These are phyloP conservation scores for Cladosporium cucumerinum DNA, from an alignment of 2,329 filamentous ascomycete genomes.

Conservation along the genomic window DNA sequence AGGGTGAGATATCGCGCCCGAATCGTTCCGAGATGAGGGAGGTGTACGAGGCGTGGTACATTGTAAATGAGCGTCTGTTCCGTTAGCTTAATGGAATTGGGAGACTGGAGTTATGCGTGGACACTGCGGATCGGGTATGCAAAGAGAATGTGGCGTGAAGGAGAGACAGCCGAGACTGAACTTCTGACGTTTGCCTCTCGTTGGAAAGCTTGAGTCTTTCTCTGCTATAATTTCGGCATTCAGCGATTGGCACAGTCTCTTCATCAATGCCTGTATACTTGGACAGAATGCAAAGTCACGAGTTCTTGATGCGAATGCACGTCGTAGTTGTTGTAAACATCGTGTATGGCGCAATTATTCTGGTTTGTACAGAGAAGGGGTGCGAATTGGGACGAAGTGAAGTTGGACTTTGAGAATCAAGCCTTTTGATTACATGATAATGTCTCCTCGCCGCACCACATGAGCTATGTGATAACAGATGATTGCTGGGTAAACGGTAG, in stretches of 20 bases:
- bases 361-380: rapidly evolving
- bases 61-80: conserved; percentile 3
- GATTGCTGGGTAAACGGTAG: neutral
- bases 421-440: neutral
- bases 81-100: neutral
- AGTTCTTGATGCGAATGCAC: neutral
- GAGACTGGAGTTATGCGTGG: neutral
- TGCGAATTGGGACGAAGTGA: neutral
- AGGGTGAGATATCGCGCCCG: neutral
- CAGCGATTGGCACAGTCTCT: neutral
- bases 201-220: neutral
- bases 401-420: neutral
- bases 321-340: neutral
- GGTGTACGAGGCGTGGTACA: conserved; percentile 3
- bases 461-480: neutral
- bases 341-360: neutral
- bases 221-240: neutral
- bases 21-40: neutral
- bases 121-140: neutral
- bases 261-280: neutral
- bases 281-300: no score
- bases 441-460: neutral
- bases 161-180: neutral
- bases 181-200: neutral
- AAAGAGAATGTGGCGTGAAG: neutral